Evolutionary conservation across 1,284 basidiomycete genomes (phyloP), one percentile per base, ranked within the genome.

Genomic region (Fomitopsis schrenkii): DNA sequence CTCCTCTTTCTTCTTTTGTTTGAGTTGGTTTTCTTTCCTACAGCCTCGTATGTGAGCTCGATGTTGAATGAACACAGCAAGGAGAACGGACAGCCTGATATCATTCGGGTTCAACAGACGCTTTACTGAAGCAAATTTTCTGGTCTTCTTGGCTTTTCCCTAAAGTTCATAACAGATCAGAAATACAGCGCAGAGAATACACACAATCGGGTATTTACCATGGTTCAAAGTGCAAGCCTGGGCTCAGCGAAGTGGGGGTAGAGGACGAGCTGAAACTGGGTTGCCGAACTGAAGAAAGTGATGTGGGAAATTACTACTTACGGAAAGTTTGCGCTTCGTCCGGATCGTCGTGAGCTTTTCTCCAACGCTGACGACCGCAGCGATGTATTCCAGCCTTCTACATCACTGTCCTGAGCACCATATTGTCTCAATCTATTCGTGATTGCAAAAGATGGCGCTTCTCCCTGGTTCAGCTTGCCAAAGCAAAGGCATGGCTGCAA

Each of bases 91-190:
- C 94, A 99, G 76, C 68, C 97, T 83, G 63, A 93, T 92, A 75
- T 99, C 97, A 69, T 91, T 94, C 0, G 97, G 96, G 72, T 95
- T 97, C 66, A 99, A 79, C 82, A 99, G 85, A 15, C 97, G 91
- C 78, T 99, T 99, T 53, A 97, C 95, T 7, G 89, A 80, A 4
- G 95, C 96, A 75, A 98, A 98, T 76, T 98, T 98, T 75, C 95
- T 85, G 1, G 95, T 96, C 75, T 94, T 95, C 75, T 94, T 95
- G 56, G 93, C 93, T 78, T 90, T 96, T n/a, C 88, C 93, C 96
- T 95, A 63, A 15, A 44, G 15, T 41, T 33, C 14, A 35, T 12
- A 12, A 10, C 12, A 17, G 12, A 36, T 41, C 30, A 41, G 12
- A 30, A 15, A 33, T 28, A 33, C 30, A 8, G 30, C 4, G 30